A percentile compares a stretch with the other conserved stretches of the same genome.
Conservation (phyloP, 305 asterid species). For the Fraxinus greggii region DNA sequence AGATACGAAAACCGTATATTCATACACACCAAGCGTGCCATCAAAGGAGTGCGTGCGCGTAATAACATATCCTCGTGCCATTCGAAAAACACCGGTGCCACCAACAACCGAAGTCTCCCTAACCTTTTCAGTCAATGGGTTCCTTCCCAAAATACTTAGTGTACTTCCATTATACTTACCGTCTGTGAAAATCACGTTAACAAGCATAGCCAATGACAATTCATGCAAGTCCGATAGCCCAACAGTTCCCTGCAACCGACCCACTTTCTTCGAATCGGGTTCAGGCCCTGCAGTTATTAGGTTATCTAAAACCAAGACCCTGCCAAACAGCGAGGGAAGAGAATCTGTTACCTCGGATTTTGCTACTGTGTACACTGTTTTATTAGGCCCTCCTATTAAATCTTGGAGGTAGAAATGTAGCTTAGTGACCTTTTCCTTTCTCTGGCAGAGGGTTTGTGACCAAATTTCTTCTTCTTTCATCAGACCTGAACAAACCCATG, state of each 20-base stretch:
- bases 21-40: background rate
- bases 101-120: conserved; percentile 36
- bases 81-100: conserved; percentile 33
- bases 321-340: conserved; percentile 26
- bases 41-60: conserved; percentile 12
- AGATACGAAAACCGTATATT: background rate
- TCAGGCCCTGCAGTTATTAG: conserved; percentile 28
- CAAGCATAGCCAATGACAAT: conserved; percentile 26
- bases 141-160: conserved; percentile 24
- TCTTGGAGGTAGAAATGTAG: conserved; percentile 38
- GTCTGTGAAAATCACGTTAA: conserved; percentile 29
- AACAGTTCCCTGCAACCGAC: conserved; percentile 40
- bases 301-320: conserved; percentile 20
- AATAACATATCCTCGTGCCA: conserved; percentile 40
- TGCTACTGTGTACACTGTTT: conserved; percentile 29
- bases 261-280: conserved; percentile 20
- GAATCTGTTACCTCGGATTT: conserved; percentile 18
- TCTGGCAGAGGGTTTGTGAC: background rate
- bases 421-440: conserved; percentile 18
- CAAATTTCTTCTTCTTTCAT: background rate
- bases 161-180: conserved; percentile 33
- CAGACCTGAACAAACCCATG: background rate
- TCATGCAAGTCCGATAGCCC: conserved; percentile 30
- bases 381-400: conserved; percentile 8
- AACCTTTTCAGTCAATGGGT: conserved; percentile 7